These are phyloP conservation scores for Albifimbria verrucaria DNA, from an alignment of 2,329 filamentous ascomycete species.

Conservation along the genomic window DNA sequence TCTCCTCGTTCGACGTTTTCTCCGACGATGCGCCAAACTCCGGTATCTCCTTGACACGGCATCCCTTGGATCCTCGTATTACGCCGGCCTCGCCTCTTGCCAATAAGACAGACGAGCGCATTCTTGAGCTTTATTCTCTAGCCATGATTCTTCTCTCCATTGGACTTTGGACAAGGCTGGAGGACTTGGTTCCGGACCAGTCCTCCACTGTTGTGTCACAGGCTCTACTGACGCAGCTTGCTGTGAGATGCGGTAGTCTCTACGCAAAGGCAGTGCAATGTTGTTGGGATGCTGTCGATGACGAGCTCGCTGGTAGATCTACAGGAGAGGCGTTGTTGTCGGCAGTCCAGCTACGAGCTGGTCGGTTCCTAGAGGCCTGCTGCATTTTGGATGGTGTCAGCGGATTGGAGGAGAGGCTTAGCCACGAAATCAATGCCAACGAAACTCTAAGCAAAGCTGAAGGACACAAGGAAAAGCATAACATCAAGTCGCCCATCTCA, in stretches of 20 bases:
- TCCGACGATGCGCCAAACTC: conserved; percentile 20
- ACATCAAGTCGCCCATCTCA: conserved; percentile 5
- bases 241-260: conserved; percentile 66
- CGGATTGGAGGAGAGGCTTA: conserved; percentile 51
- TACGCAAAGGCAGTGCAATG: conserved; percentile 73
- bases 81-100: conserved; percentile 45
- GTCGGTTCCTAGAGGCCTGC: conserved; percentile 59
- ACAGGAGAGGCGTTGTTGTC: conserved; percentile 50
- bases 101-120: conserved; percentile 51
- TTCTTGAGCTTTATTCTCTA: conserved; percentile 68
- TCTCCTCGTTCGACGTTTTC: conserved; percentile 75
- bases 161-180: conserved; percentile 70
- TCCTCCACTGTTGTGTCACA: conserved; percentile 53
- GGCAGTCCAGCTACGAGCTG: conserved; percentile 51
- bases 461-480: conserved; percentile 11
- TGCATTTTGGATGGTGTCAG: conserved; percentile 57
- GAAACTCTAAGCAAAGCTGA: neutral
- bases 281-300: conserved; percentile 69
- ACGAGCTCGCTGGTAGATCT: conserved; percentile 46
- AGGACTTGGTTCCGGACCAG: conserved; percentile 42
- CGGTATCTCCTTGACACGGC: conserved; percentile 41
- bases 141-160: conserved; percentile 72
- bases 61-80: conserved; percentile 59
- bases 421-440: conserved; percentile 39
- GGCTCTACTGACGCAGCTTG: conserved; percentile 59